These are phyloP conservation scores for Erysimum cheiri DNA, from an alignment of 441 rosid genomes.

Conservation along the genomic window DNA sequence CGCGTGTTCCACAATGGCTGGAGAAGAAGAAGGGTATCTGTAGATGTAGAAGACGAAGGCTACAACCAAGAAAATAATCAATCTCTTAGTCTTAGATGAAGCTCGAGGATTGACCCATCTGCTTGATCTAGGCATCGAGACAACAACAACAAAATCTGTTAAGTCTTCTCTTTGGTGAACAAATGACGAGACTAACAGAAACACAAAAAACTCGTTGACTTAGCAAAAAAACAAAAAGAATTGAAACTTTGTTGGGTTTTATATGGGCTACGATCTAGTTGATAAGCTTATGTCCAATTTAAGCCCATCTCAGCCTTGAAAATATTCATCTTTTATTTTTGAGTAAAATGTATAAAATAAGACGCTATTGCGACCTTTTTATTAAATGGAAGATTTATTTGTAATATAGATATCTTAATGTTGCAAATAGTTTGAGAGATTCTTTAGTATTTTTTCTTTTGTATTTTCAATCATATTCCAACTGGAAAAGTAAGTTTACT, in stretches of 20 bases:
- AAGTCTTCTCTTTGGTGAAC: slow-evolving; percentile 1
- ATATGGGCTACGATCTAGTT: slow-evolving; percentile 18
- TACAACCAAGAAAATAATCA: slow-evolving; percentile 29
- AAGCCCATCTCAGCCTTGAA: slow-evolving; percentile 8
- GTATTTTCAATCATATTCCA: too few species aligned
- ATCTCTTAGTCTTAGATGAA: slow-evolving; percentile 1
- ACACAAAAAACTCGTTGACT: slow-evolving; percentile 30
- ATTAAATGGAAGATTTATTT: too few species aligned
- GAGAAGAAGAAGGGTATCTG: slow-evolving; percentile 37
- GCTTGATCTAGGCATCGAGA: slow-evolving; percentile 41
- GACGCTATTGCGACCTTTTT: too few species aligned
- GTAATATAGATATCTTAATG: too few species aligned
- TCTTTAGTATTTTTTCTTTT: too few species aligned
- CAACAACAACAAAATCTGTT: not conserved
- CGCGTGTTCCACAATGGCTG: slow-evolving; percentile 51
- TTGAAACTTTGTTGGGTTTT: slow-evolving; percentile 15
- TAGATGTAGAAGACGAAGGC: slow-evolving; percentile 35
- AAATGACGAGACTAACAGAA: slow-evolving; percentile 9
- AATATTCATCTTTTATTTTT: too few species aligned
- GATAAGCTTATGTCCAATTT: not conserved
- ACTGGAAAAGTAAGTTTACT: not conserved
- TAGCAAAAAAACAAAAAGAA: not conserved
- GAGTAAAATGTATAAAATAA: too few species aligned
- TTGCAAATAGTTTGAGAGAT: not conserved
- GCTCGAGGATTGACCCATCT: slow-evolving; percentile 28